Conservation (phyloP, 225 moss, liverwort and hornwort species). For the Thuidium tamariscinum region DNA sequence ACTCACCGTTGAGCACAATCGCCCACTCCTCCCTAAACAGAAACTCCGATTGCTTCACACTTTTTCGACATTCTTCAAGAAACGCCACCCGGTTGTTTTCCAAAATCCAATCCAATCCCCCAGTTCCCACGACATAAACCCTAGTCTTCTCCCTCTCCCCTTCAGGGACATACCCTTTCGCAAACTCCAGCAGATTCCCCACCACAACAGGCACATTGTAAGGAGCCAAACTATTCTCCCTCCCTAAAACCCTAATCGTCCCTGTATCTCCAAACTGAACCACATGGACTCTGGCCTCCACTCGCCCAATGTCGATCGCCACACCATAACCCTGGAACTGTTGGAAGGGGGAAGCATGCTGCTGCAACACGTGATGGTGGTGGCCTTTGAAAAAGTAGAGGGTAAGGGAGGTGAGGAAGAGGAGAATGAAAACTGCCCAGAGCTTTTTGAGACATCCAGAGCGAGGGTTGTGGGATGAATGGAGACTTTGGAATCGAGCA, state of each 20-base stretch:
- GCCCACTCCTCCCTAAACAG: constrained; percentile 31
- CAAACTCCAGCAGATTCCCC: background rate
- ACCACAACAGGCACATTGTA: background rate
- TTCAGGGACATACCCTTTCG: constrained; percentile 2
- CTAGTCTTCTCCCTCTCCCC: background rate
- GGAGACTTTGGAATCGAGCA: background rate
- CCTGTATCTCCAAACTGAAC: background rate
- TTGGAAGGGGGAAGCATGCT: background rate
- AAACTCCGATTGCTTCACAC: background rate
- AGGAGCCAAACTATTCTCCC: background rate
- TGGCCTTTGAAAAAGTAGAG: background rate
- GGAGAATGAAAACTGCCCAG: background rate
- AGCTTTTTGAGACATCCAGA: background rate
- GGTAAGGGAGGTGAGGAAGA: background rate
- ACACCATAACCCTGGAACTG: constrained; percentile 4
- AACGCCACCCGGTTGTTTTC: background rate
- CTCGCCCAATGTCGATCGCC: constrained; percentile 16
- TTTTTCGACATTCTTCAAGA: constrained; percentile 8
- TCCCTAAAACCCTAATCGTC: background rate
- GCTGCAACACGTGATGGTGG: background rate
- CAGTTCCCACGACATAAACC: constrained; percentile 11
- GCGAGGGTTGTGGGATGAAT: background rate
- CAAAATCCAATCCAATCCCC: constrained; percentile 10
- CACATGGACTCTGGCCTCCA: constrained; percentile 6
- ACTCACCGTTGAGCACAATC: constrained; percentile 18